phyloP scores from a whole-genome alignment of 768 basidiomycete species.

The Exidia glandulosa region DNA sequence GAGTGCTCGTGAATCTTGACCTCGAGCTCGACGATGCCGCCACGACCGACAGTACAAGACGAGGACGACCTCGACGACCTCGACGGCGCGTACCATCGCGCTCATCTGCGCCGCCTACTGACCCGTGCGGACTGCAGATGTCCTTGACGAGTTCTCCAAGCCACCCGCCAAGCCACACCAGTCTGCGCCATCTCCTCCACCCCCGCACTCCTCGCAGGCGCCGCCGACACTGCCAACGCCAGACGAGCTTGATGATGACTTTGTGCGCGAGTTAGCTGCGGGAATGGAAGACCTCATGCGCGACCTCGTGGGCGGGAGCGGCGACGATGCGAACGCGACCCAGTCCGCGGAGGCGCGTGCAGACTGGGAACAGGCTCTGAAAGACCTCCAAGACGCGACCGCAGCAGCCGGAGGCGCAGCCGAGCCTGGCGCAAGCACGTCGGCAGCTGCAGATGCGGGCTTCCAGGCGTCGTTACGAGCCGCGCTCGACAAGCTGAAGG shows the following conservation, averaged over 20 bases:
- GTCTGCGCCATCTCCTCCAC: constrained; percentile 8
- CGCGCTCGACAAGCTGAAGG: constrained; percentile 64
- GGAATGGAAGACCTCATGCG: constrained; percentile 36
- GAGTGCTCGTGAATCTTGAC: no score
- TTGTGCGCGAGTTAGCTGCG: constrained; percentile 26
- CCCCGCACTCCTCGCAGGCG: constrained; percentile 8
- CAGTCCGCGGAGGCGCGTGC: constrained; percentile 12
- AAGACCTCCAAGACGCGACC: constrained; percentile 13
- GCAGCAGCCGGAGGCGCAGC: constrained; percentile 1
- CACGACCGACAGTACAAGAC: not conserved
- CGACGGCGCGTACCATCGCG: constrained; percentile 31
- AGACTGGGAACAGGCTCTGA: constrained; percentile 30
- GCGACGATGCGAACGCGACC: constrained; percentile 10
- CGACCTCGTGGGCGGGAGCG: constrained; percentile 17
- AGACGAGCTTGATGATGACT: constrained; percentile 11
- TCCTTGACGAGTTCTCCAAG: constrained; percentile 34
- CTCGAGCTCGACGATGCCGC: no score
- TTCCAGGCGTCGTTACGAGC: constrained; percentile 64
- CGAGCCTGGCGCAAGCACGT: constrained; percentile 3
- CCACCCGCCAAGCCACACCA: constrained; percentile 10
- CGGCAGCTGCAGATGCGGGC: constrained; percentile 19
- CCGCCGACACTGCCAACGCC: not conserved
- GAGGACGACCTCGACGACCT: constrained; percentile 62
- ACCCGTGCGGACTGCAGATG: constrained; percentile 24
- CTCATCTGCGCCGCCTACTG: constrained; percentile 1